Base-by-base conservation (phyloP, 2,329 filamentous ascomycete genomes). In the Epichloe glyceriae region DNA sequence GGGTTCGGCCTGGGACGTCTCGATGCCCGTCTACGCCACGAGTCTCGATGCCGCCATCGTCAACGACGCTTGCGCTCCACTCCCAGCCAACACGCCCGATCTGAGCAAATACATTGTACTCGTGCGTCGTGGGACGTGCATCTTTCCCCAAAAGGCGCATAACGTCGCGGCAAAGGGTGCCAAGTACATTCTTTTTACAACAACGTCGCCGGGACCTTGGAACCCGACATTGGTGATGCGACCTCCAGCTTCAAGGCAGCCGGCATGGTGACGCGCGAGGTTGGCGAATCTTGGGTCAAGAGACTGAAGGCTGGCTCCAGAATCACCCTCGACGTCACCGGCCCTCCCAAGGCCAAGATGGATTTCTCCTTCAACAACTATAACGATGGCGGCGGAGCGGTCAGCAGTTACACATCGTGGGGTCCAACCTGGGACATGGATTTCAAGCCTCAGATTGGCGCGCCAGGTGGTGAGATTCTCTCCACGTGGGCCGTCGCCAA, bases 141-240 rank as follows among this genome's bases (percentile, higher is more conserved):
- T 1, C 4, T 35, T 37, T 11, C 14, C 11, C 5, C 1, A 42
- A 3, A 46, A 49, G 33, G 34, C 14, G 11, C n/a, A 11, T 2
- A 49, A 53, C 49, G 3, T 49, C 15, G 30, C 17, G 3, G 38
- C 45, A 5, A 70, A 70, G 43, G 80, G 80, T 8, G 80, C 78
- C 47, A 73, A 75, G 58, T 81, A 82, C 55, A 64, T 85, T 49
- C 64, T 84, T 56, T 81, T 58, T 84, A 83, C 64, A 82, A 83
- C 69, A 78, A 75, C 55, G 55, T 51, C 26, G 55, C 15, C 20
- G 5, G 12, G 47, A 6, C 11, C 76, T 74, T 5, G 30, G 14
- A 5, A 6, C 7, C n/a, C 40, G 14, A 17, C 7, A 14, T 15
- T 14, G 20, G 33, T 6, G 7, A 40, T 6, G 64, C 68, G 6